Conservation (phyloP, 129 eudicot species). For the Chrysanthemum seticuspe region DNA sequence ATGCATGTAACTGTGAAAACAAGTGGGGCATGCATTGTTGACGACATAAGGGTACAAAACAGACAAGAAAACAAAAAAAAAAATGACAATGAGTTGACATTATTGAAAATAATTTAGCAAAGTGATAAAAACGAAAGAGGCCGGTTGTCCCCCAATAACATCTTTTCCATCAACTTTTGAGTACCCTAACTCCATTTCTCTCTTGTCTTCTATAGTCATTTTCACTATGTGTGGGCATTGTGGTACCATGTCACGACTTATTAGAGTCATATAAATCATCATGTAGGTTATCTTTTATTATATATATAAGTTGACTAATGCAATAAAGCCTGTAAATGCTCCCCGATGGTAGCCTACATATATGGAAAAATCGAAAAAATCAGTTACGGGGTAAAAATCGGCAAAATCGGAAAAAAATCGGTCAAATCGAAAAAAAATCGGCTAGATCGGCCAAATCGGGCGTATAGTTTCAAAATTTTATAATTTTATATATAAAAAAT, state of each 20-base stretch:
- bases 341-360: no score
- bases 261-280: not conserved
- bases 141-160: conserved; percentile 51
- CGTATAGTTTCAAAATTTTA: no score
- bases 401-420: no score
- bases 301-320: no score
- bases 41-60: conserved; percentile 22
- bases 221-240: conserved; percentile 16
- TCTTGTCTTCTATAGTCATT: conserved; percentile 22
- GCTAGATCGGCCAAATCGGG: no score
- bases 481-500: no score
- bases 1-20: conserved; percentile 18
- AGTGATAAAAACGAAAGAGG: conserved; percentile 20
- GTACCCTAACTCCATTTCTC: conserved; percentile 25
- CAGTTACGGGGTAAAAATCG: no score
- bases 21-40: conserved; percentile 33
- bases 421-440: no score
- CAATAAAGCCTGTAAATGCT: no score
- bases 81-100: conserved; percentile 24
- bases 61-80: conserved; percentile 22
- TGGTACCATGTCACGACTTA: conserved; percentile 14
- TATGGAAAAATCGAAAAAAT: no score
- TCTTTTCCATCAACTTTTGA: conserved; percentile 29
- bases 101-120: conserved; percentile 21
- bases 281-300: no score